These are phyloP conservation scores for Gentiana macrophylla DNA, from an alignment of 257 asterid species.

Conservation along the genomic window DNA sequence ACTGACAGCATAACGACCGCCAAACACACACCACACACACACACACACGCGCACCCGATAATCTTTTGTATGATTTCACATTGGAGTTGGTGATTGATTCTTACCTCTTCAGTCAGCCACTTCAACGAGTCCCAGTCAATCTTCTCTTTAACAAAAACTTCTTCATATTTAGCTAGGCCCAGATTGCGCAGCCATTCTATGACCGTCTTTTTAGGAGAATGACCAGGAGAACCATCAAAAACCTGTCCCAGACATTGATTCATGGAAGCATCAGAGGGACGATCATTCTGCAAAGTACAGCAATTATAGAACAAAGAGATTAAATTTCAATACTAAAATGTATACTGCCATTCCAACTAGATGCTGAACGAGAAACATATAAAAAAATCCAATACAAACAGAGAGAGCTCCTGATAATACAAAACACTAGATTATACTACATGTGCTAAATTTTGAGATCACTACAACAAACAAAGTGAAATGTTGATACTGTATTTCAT, in stretches of 20 bases:
- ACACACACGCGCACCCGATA: neutral
- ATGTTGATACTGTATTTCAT: too few species aligned
- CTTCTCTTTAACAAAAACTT: slow-evolving; percentile 57
- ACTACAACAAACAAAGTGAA: too few species aligned
- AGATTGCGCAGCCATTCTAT: slow-evolving; percentile 60
- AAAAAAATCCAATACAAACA: neutral
- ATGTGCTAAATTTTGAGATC: too few species aligned
- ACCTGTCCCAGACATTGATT: slow-evolving; percentile 57
- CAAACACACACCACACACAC: too few species aligned
- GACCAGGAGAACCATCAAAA: slow-evolving; percentile 47
- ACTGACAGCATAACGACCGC: too few species aligned
- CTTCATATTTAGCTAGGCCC: slow-evolving; percentile 79
- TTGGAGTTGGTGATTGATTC: slow-evolving; percentile 1
- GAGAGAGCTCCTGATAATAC: neutral
- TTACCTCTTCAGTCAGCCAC: slow-evolving; percentile 85
- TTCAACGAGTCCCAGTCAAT: slow-evolving; percentile 78
- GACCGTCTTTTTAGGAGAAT: slow-evolving; percentile 37
- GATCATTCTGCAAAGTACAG: slow-evolving; percentile 38
- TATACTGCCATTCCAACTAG: neutral
- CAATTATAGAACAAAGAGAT: neutral
- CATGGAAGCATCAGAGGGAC: slow-evolving; percentile 21
- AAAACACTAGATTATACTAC: too few species aligned
- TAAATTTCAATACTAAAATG: neutral
- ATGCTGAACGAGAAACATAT: neutral
- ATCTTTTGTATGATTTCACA: neutral